Conservation (phyloP, 345 rosid genomes). For the Raphanus raphanistrum region DNA sequence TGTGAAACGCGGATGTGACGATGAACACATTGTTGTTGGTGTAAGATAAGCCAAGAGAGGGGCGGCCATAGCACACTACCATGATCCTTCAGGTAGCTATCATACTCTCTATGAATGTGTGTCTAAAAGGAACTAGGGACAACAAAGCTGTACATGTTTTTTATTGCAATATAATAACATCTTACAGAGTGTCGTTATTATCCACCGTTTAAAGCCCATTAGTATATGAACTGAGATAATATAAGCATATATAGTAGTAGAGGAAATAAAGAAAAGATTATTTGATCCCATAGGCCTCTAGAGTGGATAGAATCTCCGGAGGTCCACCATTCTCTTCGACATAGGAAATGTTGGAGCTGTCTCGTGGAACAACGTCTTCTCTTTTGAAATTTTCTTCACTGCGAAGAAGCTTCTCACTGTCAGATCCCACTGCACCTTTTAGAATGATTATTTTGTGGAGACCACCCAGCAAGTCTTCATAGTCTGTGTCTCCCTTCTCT, state of each 20-base stretch:
- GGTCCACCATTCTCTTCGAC: constrained; percentile 46
- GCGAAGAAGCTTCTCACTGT: constrained; percentile 62
- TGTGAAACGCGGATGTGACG: constrained; percentile 48
- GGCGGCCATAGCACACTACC: constrained; percentile 7
- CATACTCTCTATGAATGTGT: constrained; percentile 7
- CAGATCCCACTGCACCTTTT: constrained; percentile 54
- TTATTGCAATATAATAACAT: constrained; percentile 30
- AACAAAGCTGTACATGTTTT: background rate
- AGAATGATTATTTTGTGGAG: constrained; percentile 68
- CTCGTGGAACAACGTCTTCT: constrained; percentile 53
- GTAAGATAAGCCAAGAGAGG: background rate
- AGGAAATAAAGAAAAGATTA: constrained; percentile 22
- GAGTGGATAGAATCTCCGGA: constrained; percentile 49
- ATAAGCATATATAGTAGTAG: background rate
- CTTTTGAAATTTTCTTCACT: constrained; percentile 60
- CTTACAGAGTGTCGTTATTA: constrained; percentile 14
- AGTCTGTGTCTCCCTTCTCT: constrained; percentile 83
- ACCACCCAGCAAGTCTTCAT: constrained; percentile 66
- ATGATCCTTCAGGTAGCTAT: constrained; percentile 33
- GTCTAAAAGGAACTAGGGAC: background rate
- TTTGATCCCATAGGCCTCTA: constrained; percentile 52
- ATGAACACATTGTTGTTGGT: constrained; percentile 43
- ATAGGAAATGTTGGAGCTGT: constrained; percentile 48
- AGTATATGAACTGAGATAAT: constrained; percentile 18
- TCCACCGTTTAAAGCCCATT: constrained; percentile 11